These are phyloP conservation scores for Lithocarpus polystachyus DNA, from an alignment of 306 rosid species.

Conservation along the genomic window DNA sequence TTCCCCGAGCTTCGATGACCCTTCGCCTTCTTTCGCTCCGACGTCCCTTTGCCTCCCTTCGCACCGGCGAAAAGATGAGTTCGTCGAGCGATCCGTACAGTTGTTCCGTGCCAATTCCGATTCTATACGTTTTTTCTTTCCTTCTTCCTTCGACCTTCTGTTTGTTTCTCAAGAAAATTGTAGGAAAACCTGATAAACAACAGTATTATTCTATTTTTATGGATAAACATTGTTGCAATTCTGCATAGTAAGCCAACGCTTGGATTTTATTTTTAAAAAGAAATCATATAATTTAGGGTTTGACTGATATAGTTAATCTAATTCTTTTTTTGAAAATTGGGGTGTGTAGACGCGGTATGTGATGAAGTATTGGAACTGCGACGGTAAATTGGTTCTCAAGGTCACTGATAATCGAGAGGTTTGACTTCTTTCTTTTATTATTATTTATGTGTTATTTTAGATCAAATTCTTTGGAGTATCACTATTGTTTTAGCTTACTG, in stretches of 20 bases:
- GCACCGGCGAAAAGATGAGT: too few relatives aligned
- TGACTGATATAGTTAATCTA: neutral
- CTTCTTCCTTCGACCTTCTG: neutral
- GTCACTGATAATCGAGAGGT: conserved; percentile 77
- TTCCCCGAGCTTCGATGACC: too few relatives aligned
- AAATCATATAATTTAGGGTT: neutral
- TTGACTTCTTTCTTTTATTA: neutral
- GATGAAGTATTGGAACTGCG: conserved; percentile 78
- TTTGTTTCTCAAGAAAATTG: conserved; percentile 19
- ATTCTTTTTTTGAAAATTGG: conserved; percentile 14
- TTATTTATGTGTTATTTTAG: neutral
- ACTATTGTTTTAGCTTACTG: neutral
- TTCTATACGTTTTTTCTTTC: conserved; percentile 38
- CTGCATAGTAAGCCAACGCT: too few relatives aligned
- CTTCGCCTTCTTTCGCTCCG: too few relatives aligned
- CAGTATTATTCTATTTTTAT: neutral
- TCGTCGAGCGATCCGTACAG: conserved; percentile 74
- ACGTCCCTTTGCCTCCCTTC: too few relatives aligned
- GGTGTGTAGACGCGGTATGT: conserved; percentile 63
- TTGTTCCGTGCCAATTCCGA: conserved; percentile 85
- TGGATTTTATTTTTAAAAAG: neutral
- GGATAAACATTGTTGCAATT: too few relatives aligned
- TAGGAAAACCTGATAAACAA: neutral
- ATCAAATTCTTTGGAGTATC: neutral
- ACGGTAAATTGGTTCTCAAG: conserved; percentile 75